Evolutionary conservation across 345 rosid genomes (phyloP).

Genomic region (Eucalyptus victrix): DNA sequence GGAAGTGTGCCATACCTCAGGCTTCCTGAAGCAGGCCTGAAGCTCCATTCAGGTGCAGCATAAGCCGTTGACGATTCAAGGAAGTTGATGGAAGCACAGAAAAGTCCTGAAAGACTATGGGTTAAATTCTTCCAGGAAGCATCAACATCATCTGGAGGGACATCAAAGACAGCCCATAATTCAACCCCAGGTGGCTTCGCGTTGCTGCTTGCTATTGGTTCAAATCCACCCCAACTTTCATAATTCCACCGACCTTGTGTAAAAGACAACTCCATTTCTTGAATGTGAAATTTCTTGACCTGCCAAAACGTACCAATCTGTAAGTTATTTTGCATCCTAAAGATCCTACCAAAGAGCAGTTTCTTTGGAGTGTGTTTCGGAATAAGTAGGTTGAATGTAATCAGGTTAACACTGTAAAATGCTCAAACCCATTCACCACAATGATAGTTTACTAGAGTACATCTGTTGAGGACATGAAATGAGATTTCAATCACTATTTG

Average conservation of each 20-base stretch:
- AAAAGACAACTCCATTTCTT: conserved; percentile 94
- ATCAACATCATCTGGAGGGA: conserved; percentile 59
- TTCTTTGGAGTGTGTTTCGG: neutral
- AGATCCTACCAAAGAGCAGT: neutral
- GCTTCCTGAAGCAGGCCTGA: conserved; percentile 40
- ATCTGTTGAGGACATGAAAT: neutral
- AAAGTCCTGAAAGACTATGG: conserved; percentile 84
- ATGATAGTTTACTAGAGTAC: neutral
- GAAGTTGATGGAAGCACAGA: conserved; percentile 91
- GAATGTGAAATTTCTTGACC: conserved; percentile 65
- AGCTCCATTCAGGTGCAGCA: conserved; percentile 79
- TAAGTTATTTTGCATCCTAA: neutral
- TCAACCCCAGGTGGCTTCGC: conserved; percentile 98
- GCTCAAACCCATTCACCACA: neutral
- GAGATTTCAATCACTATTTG: neutral
- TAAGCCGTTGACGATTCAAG: conserved; percentile 72
- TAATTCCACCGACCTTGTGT: conserved; percentile 98
- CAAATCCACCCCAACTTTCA: conserved; percentile 97
- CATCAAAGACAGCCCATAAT: conserved; percentile 95
- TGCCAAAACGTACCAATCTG: conserved; percentile 7
- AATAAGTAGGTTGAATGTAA: neutral
- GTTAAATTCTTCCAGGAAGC: conserved; percentile 86
- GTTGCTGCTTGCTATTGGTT: conserved; percentile 68
- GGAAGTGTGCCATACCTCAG: conserved; percentile 86
- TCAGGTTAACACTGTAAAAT: neutral